Base-by-base conservation (phyloP, 1,284 basidiomycete species). In the Tylopilus microsporus region DNA sequence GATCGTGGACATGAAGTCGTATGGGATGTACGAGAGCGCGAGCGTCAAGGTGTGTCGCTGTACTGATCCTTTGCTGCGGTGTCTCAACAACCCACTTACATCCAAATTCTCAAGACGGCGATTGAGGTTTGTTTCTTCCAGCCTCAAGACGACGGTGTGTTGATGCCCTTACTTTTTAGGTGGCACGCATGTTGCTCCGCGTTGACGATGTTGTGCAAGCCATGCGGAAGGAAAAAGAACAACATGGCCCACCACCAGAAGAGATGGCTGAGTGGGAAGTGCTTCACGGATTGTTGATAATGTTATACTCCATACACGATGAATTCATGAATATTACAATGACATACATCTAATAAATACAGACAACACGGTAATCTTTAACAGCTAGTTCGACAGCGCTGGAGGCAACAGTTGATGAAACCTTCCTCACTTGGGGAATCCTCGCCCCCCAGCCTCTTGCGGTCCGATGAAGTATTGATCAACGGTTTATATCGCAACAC, bases 101-200 rank as follows among this genome's bases (percentile, higher is more conserved):
- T 97, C 53, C 96, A 98, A 81, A 98, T 89, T 19, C 78, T 98
- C 70, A 98, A 99, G 83, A 99, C 96, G 12, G 95, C 96, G 18
- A 90, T 98, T 65, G 94, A 98, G 82, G 89, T 85, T 61, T 7
- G 70, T 69, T 43, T 19, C 43, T 21, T 57, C 18, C 2, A 18
- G 41, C 39, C 34, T 15, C 43, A 19, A 36, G 16, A 21, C 19
- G 12, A 55, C 46, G 43, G 6, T 39, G 30, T 8, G 34, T 53
- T 56, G 12, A 60, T 56, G 30, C 19, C 21, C 49, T 4, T 39
- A 16, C 55, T 36, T 43, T 53, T 57, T 13, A 87, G 86, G 91
- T 89, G 46, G 91, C 96, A 0, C 91, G 93, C 16, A 86, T 98
- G 76, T 78, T 98, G 13, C 82, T 98, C 16, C 87, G 95, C 42